Conservation (phyloP, 2,329 filamentous ascomycete genomes). For the Chaetomium strumarium region DNA sequence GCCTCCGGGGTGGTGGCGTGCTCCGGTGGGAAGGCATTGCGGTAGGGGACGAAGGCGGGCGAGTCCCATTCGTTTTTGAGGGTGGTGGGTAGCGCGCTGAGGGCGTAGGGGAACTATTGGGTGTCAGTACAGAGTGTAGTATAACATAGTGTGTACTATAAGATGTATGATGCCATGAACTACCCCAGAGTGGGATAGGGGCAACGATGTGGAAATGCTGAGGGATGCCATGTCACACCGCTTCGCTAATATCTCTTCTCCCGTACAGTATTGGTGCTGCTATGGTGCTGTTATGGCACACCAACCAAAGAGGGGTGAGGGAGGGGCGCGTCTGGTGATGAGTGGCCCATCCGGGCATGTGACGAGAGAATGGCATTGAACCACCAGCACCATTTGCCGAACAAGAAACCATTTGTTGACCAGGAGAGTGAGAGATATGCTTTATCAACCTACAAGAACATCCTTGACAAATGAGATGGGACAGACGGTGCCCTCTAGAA, state of each 20-base stretch:
- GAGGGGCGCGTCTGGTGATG: conserved; percentile 13
- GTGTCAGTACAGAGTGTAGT: conserved; percentile 3
- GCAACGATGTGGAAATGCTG: background rate
- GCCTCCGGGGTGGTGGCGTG: conserved; percentile 52
- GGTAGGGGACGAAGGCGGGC: conserved; percentile 59
- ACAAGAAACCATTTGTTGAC: background rate
- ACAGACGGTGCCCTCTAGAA: conserved; percentile 71
- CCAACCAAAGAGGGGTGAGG: background rate
- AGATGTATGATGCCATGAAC: background rate
- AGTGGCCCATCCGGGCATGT: conserved; percentile 9
- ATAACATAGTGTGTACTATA: background rate
- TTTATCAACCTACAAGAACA: conserved; percentile 58
- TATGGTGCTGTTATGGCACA: conserved; percentile 7
- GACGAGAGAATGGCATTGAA: conserved; percentile 5
- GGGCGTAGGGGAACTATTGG: conserved; percentile 68
- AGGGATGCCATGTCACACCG: background rate
- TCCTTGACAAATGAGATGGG: conserved; percentile 82
- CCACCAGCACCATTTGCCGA: conserved; percentile 5
- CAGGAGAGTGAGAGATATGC: conserved; percentile 14
- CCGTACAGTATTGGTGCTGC: background rate
- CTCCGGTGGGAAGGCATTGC: conserved; percentile 63
- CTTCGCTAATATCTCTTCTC: background rate
- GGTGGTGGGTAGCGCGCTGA: conserved; percentile 58
- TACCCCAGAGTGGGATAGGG: background rate
- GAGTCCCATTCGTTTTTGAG: conserved; percentile 63